phyloP scores from a whole-genome alignment of 2,329 filamentous ascomycete genomes.

The Aspergillus cejpii region DNA sequence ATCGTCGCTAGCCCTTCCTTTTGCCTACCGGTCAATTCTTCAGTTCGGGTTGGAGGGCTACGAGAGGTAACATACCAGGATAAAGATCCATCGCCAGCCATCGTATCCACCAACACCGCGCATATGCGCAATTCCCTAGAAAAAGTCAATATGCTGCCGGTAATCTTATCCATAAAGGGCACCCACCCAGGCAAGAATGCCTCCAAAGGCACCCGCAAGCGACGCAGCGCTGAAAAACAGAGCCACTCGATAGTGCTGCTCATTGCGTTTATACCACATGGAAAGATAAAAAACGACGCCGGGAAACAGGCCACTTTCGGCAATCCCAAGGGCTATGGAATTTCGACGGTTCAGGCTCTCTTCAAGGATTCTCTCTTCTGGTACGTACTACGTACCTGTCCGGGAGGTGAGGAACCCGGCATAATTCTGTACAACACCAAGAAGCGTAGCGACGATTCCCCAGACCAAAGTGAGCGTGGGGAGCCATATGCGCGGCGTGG shows the following conservation, averaged over 20 bases:
- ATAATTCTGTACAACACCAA: constrained; percentile 46
- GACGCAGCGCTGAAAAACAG: constrained; percentile 55
- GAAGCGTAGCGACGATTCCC: constrained; percentile 47
- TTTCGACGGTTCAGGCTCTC: constrained; percentile 1
- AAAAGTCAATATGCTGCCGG: constrained; percentile 12
- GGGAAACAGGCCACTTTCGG: constrained; percentile 50
- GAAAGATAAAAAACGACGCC: constrained; percentile 53
- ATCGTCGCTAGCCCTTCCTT: constrained; percentile 67
- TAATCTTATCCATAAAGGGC: neutral
- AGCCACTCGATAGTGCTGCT: constrained; percentile 53
- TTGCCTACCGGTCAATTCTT: constrained; percentile 31
- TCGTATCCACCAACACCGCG: constrained; percentile 44
- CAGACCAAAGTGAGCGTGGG: constrained; percentile 42
- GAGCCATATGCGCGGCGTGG: constrained; percentile 36
- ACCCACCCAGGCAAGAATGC: constrained; percentile 49
- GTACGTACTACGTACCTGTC: constrained; percentile 34
- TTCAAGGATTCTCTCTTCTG: neutral
- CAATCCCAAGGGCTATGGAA: constrained; percentile 43
- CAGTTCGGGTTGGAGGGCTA: neutral
- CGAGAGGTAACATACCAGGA: constrained; percentile 40
- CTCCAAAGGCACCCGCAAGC: constrained; percentile 55
- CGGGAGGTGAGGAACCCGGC: constrained; percentile 44
- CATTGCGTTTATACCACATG: constrained; percentile 57
- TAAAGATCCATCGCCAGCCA: constrained; percentile 61
- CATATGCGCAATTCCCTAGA: constrained; percentile 45